A percentile compares a stretch with the other conserved stretches of the same genome.
These are phyloP conservation scores for Hypoxylon perforatum DNA, from an alignment of 495 filamentous ascomycete genomes.

Conservation along the genomic window DNA sequence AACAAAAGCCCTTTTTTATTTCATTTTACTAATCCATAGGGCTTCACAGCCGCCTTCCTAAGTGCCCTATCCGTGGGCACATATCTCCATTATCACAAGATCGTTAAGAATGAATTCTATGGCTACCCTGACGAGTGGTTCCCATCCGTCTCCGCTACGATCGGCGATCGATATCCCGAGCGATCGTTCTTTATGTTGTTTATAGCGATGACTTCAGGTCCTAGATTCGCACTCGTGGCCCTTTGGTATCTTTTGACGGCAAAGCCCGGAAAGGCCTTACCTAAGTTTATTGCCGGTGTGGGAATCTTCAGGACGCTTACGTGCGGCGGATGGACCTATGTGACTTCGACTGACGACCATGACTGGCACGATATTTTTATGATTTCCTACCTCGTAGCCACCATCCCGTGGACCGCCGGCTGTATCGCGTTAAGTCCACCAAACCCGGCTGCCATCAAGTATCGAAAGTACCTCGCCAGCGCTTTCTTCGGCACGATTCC, in stretches of 20 bases:
- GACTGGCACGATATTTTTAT: conserved; percentile 99
- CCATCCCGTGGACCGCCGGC: conserved; percentile 93
- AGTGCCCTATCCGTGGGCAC: conserved; percentile 88
- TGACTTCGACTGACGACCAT: conserved; percentile 98
- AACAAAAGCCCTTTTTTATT: neutral
- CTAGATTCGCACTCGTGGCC: conserved; percentile 89
- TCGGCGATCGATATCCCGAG: conserved; percentile 97
- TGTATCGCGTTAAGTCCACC: conserved; percentile 89
- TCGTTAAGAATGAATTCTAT: conserved; percentile 97
- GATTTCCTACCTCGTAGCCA: conserved; percentile 96
- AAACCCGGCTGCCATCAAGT: conserved; percentile 85
- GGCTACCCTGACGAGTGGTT: conserved; percentile 99
- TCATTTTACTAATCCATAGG: conserved; percentile 6
- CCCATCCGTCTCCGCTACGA: conserved; percentile 97
- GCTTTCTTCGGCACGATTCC: conserved; percentile 92
- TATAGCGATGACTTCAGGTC: conserved; percentile 94
- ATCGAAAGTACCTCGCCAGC: conserved; percentile 84
- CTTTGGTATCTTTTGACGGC: conserved; percentile 93
- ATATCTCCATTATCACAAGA: conserved; percentile 92
- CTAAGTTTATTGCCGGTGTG: conserved; percentile 82
- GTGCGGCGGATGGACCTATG: conserved; percentile 98
- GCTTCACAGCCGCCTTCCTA: conserved; percentile 80
- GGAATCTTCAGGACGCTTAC: conserved; percentile 91
- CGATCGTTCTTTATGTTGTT: conserved; percentile 96
- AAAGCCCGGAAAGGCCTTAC: conserved; percentile 75